Evolutionary conservation across 192 early-diverging fungal species (phyloP), one percentile per base, ranked within the genome.

Genomic region (Tieghemiomyces parasiticus): DNA sequence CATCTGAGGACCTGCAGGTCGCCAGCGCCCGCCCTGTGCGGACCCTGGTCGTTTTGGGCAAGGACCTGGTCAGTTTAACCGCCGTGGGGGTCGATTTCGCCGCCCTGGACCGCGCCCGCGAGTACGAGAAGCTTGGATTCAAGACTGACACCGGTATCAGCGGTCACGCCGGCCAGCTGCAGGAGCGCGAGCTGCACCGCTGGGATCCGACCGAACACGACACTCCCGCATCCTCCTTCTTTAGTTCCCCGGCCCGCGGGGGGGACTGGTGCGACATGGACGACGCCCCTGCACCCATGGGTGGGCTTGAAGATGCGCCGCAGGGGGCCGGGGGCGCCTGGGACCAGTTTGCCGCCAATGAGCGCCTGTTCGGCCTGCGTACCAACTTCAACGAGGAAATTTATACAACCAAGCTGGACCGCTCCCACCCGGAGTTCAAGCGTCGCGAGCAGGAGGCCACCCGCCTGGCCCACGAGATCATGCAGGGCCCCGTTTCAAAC

Each of bases 301-400:
- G 62, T 48, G 62, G 69, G 19, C 24, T 52, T 14, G 50, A 52
- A 28, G 50, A 52, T 16, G 50, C 24, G 2, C 14, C 2, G 20
- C 19, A 52, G 14, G 20, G 14, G 30, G 0, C 26, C 8, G 65
- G 29, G n/a, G 35, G 67, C 2, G 65, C 69, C 22, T 99, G 96
- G 96, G 93, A 99, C 70, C 96, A 99, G 68, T 99, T 99, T 80
- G 87, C 82, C 4, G 86, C 79, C 3, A 99, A 99, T 64, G 91
- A 95, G 68, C 67, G 75, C 60, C 76, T 90, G 46, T 99, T 99
- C 81, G 96, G 96, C 1, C 80, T 99, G 49, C 89, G 77, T 6
- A 93, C 94, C 3, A 92, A 99, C 68, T 99, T 91, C 74, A 76
- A 95, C 64, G 93, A 95, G 60, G 92, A 95, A 53, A 69, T 99